Conservation (phyloP, 2,329 filamentous ascomycete genomes). For the Cladosporium sp. region DNA sequence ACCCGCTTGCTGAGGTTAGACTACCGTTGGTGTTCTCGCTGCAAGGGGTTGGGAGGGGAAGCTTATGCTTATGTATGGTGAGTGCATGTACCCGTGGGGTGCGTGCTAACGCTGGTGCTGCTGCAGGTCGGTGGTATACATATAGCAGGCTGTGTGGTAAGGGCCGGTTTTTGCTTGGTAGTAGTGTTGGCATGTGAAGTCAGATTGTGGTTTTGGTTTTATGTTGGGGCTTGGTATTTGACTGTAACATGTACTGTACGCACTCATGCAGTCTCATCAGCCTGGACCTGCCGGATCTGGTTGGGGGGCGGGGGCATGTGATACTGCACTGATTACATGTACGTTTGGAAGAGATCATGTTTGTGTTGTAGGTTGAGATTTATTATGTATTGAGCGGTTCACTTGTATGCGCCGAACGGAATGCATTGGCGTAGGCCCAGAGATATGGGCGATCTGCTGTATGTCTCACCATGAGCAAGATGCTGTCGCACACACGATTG, state of each 20-base stretch:
- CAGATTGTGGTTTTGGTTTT: neutral
- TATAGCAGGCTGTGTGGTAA: neutral
- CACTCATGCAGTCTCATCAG: neutral
- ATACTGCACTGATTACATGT: neutral
- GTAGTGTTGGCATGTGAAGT: neutral
- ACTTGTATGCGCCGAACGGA: neutral
- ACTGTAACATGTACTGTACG: neutral
- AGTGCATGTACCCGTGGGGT: too few relatives aligned
- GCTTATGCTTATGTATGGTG: neutral
- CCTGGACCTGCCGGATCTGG: neutral
- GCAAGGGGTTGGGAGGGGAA: conserved; percentile 1
- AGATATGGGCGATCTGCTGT: neutral
- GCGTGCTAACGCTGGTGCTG: neutral
- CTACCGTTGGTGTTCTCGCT: neutral
- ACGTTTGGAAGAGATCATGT: neutral
- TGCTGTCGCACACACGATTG: neutral
- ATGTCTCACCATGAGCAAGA: neutral
- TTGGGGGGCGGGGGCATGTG: neutral
- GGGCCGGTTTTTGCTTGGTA: neutral
- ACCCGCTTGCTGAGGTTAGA: neutral
- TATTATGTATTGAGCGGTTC: neutral
- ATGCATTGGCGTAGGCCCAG: neutral
- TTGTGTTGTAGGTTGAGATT: neutral
- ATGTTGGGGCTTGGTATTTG: neutral
- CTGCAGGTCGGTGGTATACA: neutral